phyloP scores from a whole-genome alignment of 805 yeast genomes.

The Blastobotrys attinorum region DNA sequence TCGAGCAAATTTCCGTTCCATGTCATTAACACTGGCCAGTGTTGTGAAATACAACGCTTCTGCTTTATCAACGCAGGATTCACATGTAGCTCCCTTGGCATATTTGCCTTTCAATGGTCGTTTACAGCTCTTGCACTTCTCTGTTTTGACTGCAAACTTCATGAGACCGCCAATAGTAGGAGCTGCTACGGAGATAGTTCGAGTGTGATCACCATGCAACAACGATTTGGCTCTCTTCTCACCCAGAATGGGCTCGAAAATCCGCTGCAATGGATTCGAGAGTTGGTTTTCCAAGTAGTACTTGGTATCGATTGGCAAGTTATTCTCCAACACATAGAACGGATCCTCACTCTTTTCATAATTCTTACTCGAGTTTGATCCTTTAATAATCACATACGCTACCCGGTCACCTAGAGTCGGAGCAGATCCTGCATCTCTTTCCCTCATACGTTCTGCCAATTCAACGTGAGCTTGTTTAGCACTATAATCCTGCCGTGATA shows the following conservation, averaged over 20 bases:
- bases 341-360: conserved; percentile 98
- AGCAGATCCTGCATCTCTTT: conserved; percentile 96
- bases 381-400: conserved; percentile 85
- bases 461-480: conserved; percentile 98
- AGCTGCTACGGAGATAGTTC: conserved; percentile 59
- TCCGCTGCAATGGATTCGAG: conserved; percentile 85
- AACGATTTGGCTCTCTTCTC: conserved; percentile 73
- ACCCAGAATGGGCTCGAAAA: conserved; percentile 92
- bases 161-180: conserved; percentile 81
- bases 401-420: conserved; percentile 97
- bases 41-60: conserved; percentile 79
- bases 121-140: conserved; percentile 81
- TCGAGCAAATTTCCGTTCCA: conserved; percentile 76
- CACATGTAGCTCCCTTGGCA: conserved; percentile 71
- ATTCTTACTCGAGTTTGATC: conserved; percentile 72
- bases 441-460: conserved; percentile 89
- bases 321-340: conserved; percentile 81
- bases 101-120: conserved; percentile 52
- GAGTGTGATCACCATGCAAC: conserved; percentile 74
- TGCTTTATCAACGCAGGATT: conserved; percentile 62
- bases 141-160: conserved; percentile 86
- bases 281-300: conserved; percentile 90
- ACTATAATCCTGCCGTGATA: conserved; percentile 83
- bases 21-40: conserved; percentile 64
- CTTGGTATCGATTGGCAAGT: conserved; percentile 87